Evolutionary conservation across 2,329 filamentous ascomycete species (phyloP).

Genomic region (Trichoderma endophyticum): DNA sequence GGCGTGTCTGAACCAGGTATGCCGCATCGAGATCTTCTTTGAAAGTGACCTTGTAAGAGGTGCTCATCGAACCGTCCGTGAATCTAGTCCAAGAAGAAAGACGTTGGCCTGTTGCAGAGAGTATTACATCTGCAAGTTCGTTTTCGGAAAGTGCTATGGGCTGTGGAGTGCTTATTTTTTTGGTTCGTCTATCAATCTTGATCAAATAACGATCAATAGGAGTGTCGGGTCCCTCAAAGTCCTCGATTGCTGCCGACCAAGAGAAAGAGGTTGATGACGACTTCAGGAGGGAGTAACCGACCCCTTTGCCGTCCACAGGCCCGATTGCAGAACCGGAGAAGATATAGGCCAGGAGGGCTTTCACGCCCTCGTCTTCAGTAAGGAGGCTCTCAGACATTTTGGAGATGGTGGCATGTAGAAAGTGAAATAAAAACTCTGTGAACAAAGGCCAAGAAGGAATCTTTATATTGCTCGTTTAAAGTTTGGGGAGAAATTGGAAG

Average conservation of each 20-base stretch:
- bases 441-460: background rate
- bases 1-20: background rate
- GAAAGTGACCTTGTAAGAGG: background rate
- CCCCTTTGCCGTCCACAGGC: background rate
- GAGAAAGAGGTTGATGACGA: background rate
- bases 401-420: background rate
- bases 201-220: background rate
- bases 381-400: background rate
- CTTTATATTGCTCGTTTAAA: background rate
- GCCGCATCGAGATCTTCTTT: rapidly evolving
- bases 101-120: background rate
- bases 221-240: background rate
- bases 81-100: background rate
- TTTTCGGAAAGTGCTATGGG: background rate
- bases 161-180: background rate
- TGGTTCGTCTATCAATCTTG: background rate
- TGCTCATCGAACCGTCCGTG: background rate
- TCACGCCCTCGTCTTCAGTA: background rate
- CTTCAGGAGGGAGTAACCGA: background rate
- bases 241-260: background rate
- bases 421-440: background rate
- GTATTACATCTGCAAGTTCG: background rate
- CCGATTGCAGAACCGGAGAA: background rate
- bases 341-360: background rate
- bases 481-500: background rate